These are phyloP conservation scores for Dactylellina parvicollis DNA, from an alignment of 2,329 filamentous ascomycete species.

Conservation along the genomic window DNA sequence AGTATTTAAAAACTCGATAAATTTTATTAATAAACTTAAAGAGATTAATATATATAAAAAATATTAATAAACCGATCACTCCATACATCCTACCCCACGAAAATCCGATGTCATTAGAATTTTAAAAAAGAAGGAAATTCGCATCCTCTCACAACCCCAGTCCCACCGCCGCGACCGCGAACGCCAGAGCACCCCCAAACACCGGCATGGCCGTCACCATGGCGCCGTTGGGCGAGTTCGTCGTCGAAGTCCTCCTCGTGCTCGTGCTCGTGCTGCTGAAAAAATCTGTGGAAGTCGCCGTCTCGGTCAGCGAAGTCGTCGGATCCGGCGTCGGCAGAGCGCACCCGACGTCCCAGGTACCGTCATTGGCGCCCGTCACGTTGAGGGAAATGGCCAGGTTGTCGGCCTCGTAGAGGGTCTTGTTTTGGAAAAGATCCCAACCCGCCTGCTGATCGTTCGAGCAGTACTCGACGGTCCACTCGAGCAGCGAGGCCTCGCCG, in stretches of 20 bases:
- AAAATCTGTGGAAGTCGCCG: not conserved
- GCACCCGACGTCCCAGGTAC: constrained; percentile 46
- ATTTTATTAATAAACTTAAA: too few relatives aligned
- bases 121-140: not conserved
- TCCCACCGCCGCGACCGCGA: constrained; percentile 20
- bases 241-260: constrained; percentile 18
- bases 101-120: too few relatives aligned
- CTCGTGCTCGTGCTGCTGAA: not conserved
- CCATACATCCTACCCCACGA: too few relatives aligned
- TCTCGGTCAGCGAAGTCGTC: constrained; percentile 1
- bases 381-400: constrained; percentile 41
- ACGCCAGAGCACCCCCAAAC: constrained; percentile 30
- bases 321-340: constrained; percentile 19
- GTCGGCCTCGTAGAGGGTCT: constrained; percentile 28
- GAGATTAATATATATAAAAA: too few relatives aligned
- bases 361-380: constrained; percentile 33
- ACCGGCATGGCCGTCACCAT: constrained; percentile 30
- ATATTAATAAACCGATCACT: too few relatives aligned
- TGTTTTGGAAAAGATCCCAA: constrained; percentile 47
- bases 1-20: too few relatives aligned
- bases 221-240: constrained; percentile 29
- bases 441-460: constrained; percentile 29
- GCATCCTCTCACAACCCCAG: constrained; percentile 8
- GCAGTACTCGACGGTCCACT: constrained; percentile 51
- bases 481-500: constrained; percentile 34